These are phyloP conservation scores for Dictyostelium purpureum DNA, from an alignment of 78 protist species.

Conservation along the genomic window DNA sequence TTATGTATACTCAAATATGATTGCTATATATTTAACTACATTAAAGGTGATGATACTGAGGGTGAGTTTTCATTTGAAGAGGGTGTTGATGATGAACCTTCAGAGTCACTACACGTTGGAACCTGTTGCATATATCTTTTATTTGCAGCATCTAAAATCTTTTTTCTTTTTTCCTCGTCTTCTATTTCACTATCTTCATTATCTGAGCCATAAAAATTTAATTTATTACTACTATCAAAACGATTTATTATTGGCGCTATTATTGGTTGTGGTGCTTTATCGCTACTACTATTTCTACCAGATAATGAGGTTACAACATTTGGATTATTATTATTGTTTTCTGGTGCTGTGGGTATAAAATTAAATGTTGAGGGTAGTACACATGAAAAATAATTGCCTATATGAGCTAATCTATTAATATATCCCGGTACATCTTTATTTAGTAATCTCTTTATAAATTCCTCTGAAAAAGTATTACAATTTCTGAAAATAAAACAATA, in stretches of 20 bases:
- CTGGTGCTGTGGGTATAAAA: neutral
- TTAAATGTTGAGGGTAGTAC: slow-evolving; percentile 7
- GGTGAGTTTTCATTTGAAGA: too few species aligned
- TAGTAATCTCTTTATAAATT: slow-evolving; percentile 21
- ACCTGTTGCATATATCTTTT: slow-evolving; percentile 7
- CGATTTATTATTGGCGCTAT: neutral
- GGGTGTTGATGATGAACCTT: too few species aligned
- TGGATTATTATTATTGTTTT: neutral
- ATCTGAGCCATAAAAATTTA: slow-evolving; percentile 12
- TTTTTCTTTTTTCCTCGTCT: neutral
- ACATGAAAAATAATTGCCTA: slow-evolving; percentile 48
- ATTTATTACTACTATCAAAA: neutral
- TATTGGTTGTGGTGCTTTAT: neutral
- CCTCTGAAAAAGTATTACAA: slow-evolving; percentile 60
- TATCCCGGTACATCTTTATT: slow-evolving; percentile 18
- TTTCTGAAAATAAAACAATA: neutral
- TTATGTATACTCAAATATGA: too few species aligned
- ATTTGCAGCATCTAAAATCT: neutral
- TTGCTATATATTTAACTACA: too few species aligned
- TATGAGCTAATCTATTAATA: slow-evolving; percentile 50
- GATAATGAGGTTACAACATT: neutral
- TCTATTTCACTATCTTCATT: neutral
- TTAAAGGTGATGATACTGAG: too few species aligned
- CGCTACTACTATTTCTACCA: neutral
- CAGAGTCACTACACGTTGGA: too few species aligned